These are phyloP conservation scores for Endoconidiophora laricicola DNA, from an alignment of 2,329 filamentous ascomycete species.

Conservation along the genomic window DNA sequence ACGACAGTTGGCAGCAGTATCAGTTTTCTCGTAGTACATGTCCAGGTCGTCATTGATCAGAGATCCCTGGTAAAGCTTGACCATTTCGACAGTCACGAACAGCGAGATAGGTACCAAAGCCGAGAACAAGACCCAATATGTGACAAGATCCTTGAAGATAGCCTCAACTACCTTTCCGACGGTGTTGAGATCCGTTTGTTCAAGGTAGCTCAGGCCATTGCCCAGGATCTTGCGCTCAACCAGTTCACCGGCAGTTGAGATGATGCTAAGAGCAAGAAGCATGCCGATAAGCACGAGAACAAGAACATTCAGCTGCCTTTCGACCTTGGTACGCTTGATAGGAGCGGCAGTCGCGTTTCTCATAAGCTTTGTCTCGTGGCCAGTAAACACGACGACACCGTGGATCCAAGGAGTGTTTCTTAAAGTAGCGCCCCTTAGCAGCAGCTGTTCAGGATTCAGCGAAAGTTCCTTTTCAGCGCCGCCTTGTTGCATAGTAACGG, in stretches of 20 bases:
- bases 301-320: constrained; percentile 81
- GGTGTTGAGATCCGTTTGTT: constrained; percentile 43
- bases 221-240: constrained; percentile 52
- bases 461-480: constrained; percentile 87
- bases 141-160: constrained; percentile 88
- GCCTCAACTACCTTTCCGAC: constrained; percentile 45
- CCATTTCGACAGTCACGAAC: constrained; percentile 91
- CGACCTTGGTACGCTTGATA: constrained; percentile 94
- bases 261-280: constrained; percentile 65
- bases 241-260: constrained; percentile 83
- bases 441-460: constrained; percentile 77
- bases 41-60: constrained; percentile 95
- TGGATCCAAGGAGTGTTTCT: constrained; percentile 96
- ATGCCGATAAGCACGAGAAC: constrained; percentile 82
- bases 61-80: constrained; percentile 97
- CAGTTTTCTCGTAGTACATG: constrained; percentile 91
- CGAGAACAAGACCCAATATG: constrained; percentile 96
- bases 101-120: constrained; percentile 93
- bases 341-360: constrained; percentile 92
- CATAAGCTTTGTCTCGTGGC: constrained; percentile 98
- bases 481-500: constrained; percentile 74
- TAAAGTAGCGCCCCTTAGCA: constrained; percentile 82
- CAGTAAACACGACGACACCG: constrained; percentile 54
- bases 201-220: constrained; percentile 53
- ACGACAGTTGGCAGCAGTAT: constrained; percentile 88